Evolutionary conservation across 2,329 filamentous ascomycete species (phyloP).

Genomic region (Drechslera avenae): DNA sequence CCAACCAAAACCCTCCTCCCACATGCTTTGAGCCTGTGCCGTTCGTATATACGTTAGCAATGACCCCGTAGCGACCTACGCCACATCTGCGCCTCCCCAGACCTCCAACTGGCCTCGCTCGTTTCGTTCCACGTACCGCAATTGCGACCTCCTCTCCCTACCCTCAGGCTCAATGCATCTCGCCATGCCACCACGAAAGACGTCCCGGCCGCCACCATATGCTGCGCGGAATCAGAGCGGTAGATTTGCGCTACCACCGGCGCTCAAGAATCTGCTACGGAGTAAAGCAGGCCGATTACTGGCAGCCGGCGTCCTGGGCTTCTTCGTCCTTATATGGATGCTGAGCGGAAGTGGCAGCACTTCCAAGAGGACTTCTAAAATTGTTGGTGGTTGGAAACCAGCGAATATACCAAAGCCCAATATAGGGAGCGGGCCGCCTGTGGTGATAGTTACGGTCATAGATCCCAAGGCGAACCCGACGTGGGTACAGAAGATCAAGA

Average conservation of each 20-base stretch:
- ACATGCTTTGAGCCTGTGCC: conserved; percentile 1
- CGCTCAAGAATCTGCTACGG: conserved; percentile 56
- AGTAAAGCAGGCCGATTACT: conserved; percentile 64
- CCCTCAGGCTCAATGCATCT: conserved; percentile 69
- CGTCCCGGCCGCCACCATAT: conserved; percentile 76
- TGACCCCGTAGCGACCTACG: conserved; percentile 21
- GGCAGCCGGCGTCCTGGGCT: conserved; percentile 59
- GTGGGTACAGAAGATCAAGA: conserved; percentile 75
- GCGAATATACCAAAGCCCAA: conserved; percentile 39
- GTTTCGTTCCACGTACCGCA: conserved; percentile 20
- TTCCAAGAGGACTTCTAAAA: conserved; percentile 14
- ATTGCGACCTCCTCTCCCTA: conserved; percentile 19
- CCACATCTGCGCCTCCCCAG: background rate
- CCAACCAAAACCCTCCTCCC: conserved; percentile 1
- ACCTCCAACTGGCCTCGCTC: conserved; percentile 24
- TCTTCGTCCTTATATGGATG: conserved; percentile 55
- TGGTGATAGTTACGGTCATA: conserved; percentile 84
- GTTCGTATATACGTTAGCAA: conserved; percentile 14
- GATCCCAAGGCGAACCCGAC: conserved; percentile 69
- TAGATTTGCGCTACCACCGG: conserved; percentile 45
- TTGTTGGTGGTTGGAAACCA: conserved; percentile 14
- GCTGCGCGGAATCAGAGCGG: conserved; percentile 60
- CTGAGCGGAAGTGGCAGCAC: conserved; percentile 38
- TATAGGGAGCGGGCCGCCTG: conserved; percentile 55
- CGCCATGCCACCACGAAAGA: conserved; percentile 85